Evolutionary conservation across 2,329 filamentous ascomycete genomes (phyloP), one percentile per base, ranked within the genome.

Genomic region (Mycosphaerella sp.): DNA sequence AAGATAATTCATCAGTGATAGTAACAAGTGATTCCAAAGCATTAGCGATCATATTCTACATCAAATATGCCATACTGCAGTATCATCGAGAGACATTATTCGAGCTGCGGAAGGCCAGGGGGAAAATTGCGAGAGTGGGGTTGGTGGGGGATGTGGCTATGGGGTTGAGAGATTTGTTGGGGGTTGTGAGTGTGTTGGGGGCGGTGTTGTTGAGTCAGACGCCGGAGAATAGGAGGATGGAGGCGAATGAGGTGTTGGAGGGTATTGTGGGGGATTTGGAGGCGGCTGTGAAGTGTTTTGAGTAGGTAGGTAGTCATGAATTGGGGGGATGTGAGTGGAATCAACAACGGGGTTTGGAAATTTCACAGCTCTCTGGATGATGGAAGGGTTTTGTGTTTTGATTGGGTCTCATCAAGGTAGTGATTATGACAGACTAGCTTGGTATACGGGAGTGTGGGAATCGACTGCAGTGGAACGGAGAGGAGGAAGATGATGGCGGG

Each of bases 171-270:
- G 48, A 41, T 5, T 10, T 50, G 25, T 25, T 25, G 41, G 34
- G 40, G n/a, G n/a, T 44, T 17, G 5, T 34, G 41, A 17, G 37
- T 7, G 34, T 39, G 14, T 27, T 50, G 4, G 48, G 41, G 6
- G 25, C 41, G 21, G 41, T 34, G 16, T 16, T 50, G 13, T 34
- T 44, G 35, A 50, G 34, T 9, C 37, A 40, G 41, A 34, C 48
- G 32, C 41, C 41, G 4, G 27, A 44, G 25, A 40, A 25, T n/a
- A 50, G 43, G 32, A 50, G 39, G 13, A n/a, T 34, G 16, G 41
- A 44, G 10, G 48, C 28, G 21, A 34, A 44, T n/a, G 48, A 44
- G 4, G 41, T 44, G 12, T 27, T 44, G 25, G 41, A 44, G 21
- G 41, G 35, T 0, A 41, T 50, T 34, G 41, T 40, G 8, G n/a